Evolutionary conservation across 768 basidiomycete species (phyloP), one percentile per base, ranked within the genome.

Genomic region (Candolleomyces efflorescens): DNA sequence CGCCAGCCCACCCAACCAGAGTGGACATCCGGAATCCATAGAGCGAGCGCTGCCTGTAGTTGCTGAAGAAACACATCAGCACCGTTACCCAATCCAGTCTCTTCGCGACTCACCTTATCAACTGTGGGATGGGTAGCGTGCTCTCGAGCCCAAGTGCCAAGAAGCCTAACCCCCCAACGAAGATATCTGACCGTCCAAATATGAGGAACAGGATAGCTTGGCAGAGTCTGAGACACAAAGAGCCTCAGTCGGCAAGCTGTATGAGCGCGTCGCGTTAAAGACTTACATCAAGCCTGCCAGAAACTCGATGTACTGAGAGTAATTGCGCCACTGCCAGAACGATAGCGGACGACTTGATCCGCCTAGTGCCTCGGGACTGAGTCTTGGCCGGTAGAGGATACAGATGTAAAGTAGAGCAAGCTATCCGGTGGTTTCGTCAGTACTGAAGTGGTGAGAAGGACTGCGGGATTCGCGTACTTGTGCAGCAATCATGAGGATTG

Each of bases 21-120:
- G 92, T 94, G 6, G 90, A 90, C 70, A 83, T 80, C 36, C 91
- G 83, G 72, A 94, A 94, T 37, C 92, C 92, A 70, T 92, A 92
- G 48, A 94, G 69, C 2, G 92, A 92, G 43, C 82, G 82, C 64
- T 85, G 87, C 54, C 83, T 84, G 68, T 86, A 87, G 64, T 94
- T 94, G 65, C 92, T 93, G 65, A 26, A 54, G 11, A 55, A 32
- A 58, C 15, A 26, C 47, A 22, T 56, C 26, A 55, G 55, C 49
- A 41, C 6, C 59, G 36, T n/a, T 39, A 37, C 39, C 38, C 59
- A 23, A 36, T 54, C 27, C 53, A 32, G 51, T 20, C 44, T 20
- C 46, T 37, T 56, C 36, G 15, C 27, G 41, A 66, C 71, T 18
- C 58, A 86, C 92, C 87, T 92, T 57, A 91, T 78, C 41, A 94